phyloP scores from a whole-genome alignment of 139 green algal species.

The Chlorella ohadii region DNA sequence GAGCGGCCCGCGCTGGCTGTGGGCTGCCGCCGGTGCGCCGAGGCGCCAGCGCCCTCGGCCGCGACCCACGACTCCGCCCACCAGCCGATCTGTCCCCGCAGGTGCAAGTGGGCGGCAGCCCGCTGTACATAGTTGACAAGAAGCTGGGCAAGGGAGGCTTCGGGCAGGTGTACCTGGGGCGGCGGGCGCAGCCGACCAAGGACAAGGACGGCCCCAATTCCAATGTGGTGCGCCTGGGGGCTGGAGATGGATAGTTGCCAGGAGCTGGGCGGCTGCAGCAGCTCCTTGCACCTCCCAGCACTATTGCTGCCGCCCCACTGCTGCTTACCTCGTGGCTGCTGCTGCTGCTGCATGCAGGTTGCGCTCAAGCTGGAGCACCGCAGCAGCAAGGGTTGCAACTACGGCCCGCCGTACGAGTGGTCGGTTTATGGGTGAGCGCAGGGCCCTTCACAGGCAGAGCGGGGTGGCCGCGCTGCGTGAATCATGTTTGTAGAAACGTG shows the following conservation, averaged over 20 bases:
- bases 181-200: slow-evolving; percentile 65
- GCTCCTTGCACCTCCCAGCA: no score
- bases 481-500: no score
- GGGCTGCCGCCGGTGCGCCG: no score
- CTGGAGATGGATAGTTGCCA: no score
- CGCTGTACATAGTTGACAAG: slow-evolving; percentile 89
- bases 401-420: slow-evolving; percentile 99
- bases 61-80: background rate
- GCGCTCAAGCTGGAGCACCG: slow-evolving; percentile 98
- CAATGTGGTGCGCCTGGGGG: slow-evolving; percentile 68
- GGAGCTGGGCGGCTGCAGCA: background rate
- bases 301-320: background rate
- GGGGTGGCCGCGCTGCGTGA: no score
- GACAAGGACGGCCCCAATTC: slow-evolving; percentile 79
- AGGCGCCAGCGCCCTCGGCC: background rate
- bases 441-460: no score
- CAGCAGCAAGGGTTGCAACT: slow-evolving; percentile 98
- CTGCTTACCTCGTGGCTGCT: background rate
- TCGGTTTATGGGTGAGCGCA: slow-evolving; percentile 91
- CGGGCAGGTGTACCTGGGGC: slow-evolving; percentile 92
- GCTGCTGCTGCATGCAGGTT: slow-evolving; percentile 66
- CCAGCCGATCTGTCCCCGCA: slow-evolving; percentile 38
- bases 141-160: slow-evolving; percentile 97
- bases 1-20: no score
- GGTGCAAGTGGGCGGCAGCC: slow-evolving; percentile 86